Evolutionary conservation across 2,329 filamentous ascomycete species (phyloP), one percentile per base, ranked within the genome.

Genomic region (Cordyceps tenuipes): DNA sequence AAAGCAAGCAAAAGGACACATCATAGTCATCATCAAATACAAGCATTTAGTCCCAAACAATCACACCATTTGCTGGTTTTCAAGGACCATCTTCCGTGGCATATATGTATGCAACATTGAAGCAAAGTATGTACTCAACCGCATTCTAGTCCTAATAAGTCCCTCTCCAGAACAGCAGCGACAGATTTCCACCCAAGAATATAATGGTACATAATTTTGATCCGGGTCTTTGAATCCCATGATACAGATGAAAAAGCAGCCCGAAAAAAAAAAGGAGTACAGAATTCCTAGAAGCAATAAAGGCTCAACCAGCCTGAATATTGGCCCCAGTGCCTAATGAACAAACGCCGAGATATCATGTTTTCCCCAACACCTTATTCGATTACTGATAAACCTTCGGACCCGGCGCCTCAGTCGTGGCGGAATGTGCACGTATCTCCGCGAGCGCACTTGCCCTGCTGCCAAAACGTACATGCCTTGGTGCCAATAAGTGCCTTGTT

Each of bases 371-470:
- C 26, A 39, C 26, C 36, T 12, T 53, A 3, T 29, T 51, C 48
- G 43, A 21, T 23, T 31, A 51, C 26, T 47, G 8, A 53, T 34
- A 48, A n/a, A 60, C 6, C n/a, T 8, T 9, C 29, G 2, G 19
- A 10, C 10, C 15, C 12, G 6, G 56, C 19, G 6, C 4, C 23
- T 59, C 60, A 75, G 54, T 89, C 85, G 68, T 91, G 88, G 60
- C 87, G 80, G 71, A 87, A 91, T 2, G 87, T 90, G 74, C 88
- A 90, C 67, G 85, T 84, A 41, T 87, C 85, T 23, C 88, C 88
- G 69, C 89, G 86, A 7, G 82, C 83, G 72, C 88, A 90, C 68
- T 85, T 86, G 15, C 87, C 87, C 68, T 88, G 82, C 61, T 82
- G 79, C 77, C 79, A 90, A 70, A 89, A 91, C 21, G 80, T 81